A percentile compares a stretch with the other conserved stretches of the same genome.
Evolutionary conservation across 352 stramenopile species (phyloP).

Genomic region (Pythium vanterpoolii): DNA sequence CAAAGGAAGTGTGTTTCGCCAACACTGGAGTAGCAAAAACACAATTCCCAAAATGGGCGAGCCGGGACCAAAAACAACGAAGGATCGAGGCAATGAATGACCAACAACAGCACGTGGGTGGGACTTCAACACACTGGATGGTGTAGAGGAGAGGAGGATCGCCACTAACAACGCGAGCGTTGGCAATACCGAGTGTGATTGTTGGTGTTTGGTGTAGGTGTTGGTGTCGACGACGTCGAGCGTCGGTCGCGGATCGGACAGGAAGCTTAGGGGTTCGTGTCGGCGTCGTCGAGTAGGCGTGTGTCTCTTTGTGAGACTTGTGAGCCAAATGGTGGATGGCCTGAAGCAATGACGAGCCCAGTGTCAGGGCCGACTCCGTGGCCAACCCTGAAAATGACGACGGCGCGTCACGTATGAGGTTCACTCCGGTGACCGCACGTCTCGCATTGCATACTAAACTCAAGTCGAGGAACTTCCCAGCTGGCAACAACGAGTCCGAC

Average conservation of each 20-base stretch:
- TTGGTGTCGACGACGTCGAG: neutral
- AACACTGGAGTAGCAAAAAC: too few species aligned
- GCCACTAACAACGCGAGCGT: too few species aligned
- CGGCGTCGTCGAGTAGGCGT: neutral
- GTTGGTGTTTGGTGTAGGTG: neutral
- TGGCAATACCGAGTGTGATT: too few species aligned
- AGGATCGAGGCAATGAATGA: too few species aligned
- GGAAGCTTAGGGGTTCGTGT: neutral
- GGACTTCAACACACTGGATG: too few species aligned
- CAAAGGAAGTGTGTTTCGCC: too few species aligned
- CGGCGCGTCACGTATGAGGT: slow-evolving; percentile 25
- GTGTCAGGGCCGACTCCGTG: slow-evolving; percentile 22
- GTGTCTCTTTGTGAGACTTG: slow-evolving; percentile 19
- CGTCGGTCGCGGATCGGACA: neutral
- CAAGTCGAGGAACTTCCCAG: neutral
- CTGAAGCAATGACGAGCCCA: slow-evolving; percentile 25
- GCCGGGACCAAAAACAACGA: too few species aligned
- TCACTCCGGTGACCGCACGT: slow-evolving; percentile 6
- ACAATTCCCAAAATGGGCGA: too few species aligned
- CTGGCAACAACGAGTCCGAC: slow-evolving; percentile 12
- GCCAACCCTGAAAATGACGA: slow-evolving; percentile 26
- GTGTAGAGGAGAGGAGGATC: too few species aligned
- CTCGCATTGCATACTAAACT: slow-evolving; percentile 8
- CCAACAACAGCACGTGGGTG: too few species aligned
- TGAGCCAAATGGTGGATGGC: slow-evolving; percentile 13